phyloP scores from a whole-genome alignment of 345 rosid species.

The Euphorbia pulcherrima region DNA sequence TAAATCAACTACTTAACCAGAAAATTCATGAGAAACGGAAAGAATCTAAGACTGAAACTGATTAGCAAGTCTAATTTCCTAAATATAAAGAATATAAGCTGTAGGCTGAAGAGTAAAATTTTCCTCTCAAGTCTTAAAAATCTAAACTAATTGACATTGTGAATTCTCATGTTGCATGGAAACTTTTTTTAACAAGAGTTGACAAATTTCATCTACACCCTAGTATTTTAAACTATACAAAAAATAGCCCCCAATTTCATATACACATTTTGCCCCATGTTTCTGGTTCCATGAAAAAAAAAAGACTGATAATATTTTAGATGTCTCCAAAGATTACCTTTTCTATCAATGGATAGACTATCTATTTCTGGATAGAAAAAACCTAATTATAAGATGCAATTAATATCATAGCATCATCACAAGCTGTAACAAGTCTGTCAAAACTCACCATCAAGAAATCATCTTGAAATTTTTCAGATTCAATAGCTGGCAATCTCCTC shows the following conservation, averaged over 20 bases:
- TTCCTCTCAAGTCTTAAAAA: no score
- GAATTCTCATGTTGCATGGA: not conserved
- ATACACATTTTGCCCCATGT: not conserved
- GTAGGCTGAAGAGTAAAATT: not conserved
- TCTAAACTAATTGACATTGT: no score
- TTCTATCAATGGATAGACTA: no score
- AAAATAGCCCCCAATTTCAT: not conserved
- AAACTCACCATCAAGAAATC: slow-evolving; percentile 85
- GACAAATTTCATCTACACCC: not conserved
- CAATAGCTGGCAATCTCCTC: slow-evolving; percentile 89
- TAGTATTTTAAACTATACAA: no score
- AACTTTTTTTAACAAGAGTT: not conserved
- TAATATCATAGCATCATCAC: not conserved
- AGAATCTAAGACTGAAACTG: no score
- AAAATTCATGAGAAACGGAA: not conserved
- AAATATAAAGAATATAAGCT: not conserved
- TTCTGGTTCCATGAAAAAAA: not conserved
- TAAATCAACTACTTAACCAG: not conserved
- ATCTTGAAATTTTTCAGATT: slow-evolving; percentile 88
- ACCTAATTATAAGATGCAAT: not conserved
- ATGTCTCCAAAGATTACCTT: not conserved
- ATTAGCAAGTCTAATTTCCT: no score
- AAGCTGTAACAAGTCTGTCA: not conserved
- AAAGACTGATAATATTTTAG: not conserved
- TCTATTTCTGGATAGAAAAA: no score